These are phyloP conservation scores for Ajuga chamaepitys DNA, from an alignment of 257 asterid genomes.

Conservation along the genomic window DNA sequence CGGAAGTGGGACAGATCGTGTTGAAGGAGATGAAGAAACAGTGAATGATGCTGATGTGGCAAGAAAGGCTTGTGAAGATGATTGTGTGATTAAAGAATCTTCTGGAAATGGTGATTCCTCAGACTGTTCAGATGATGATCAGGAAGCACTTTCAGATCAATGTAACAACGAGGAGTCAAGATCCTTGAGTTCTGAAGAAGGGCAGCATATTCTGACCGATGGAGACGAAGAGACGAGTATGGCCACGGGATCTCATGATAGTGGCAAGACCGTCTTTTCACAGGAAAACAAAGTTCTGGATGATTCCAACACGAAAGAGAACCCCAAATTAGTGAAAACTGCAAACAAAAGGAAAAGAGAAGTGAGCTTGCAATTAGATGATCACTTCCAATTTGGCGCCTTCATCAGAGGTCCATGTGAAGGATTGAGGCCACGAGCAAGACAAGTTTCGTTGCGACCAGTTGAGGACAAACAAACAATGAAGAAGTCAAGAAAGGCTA, in stretches of 20 bases:
- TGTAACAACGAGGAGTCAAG: slow-evolving; percentile 14
- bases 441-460: slow-evolving; percentile 19
- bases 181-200: slow-evolving; percentile 20
- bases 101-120: slow-evolving; percentile 21
- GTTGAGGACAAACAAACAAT: slow-evolving; percentile 8
- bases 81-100: slow-evolving; percentile 19
- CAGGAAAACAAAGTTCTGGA: slow-evolving; percentile 17
- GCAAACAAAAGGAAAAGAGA: slow-evolving; percentile 60
- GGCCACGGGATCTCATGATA: slow-evolving; percentile 10
- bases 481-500: slow-evolving; percentile 25
- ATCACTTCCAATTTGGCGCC: slow-evolving; percentile 18
- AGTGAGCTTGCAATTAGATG: slow-evolving; percentile 26
- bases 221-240: slow-evolving; percentile 16
- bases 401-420: slow-evolving; percentile 87
- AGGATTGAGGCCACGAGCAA: slow-evolving; percentile 73
- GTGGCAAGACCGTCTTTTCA: not conserved
- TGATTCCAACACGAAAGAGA: slow-evolving; percentile 13
- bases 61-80: slow-evolving; percentile 16
- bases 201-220: slow-evolving; percentile 18
- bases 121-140: slow-evolving; percentile 18
- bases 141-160: slow-evolving; percentile 19
- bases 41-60: slow-evolving; percentile 8
- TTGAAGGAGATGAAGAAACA: slow-evolving; percentile 23
- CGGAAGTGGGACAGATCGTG: slow-evolving; percentile 15
- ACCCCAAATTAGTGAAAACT: slow-evolving; percentile 3